phyloP scores from a whole-genome alignment of 257 asterid species.

The Primulina eburnea region DNA sequence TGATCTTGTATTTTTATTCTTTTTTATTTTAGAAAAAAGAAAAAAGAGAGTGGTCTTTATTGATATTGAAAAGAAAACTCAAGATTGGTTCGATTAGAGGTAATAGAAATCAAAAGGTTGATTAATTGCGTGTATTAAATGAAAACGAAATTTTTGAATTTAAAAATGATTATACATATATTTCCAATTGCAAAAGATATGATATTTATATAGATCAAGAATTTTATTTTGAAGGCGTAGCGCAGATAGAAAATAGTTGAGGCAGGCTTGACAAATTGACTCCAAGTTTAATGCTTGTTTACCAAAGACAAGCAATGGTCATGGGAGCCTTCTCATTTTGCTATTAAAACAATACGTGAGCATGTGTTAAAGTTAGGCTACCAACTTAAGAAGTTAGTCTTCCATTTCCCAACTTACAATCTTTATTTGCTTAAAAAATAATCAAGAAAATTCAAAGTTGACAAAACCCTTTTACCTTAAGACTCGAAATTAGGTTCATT shows the following conservation, averaged over 20 bases:
- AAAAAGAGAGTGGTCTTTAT: too few relatives aligned
- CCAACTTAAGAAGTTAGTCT: conserved; percentile 56
- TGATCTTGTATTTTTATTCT: too few relatives aligned
- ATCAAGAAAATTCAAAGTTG: conserved; percentile 7
- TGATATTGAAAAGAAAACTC: too few relatives aligned
- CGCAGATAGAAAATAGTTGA: conserved; percentile 34
- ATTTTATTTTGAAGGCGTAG: too few relatives aligned
- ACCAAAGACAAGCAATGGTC: conserved; percentile 31
- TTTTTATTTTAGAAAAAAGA: too few relatives aligned
- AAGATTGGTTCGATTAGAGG: too few relatives aligned
- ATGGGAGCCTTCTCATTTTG: conserved; percentile 25
- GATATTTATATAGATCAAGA: too few relatives aligned
- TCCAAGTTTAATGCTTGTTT: conserved; percentile 28
- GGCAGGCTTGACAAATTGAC: conserved; percentile 47
- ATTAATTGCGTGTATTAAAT: too few relatives aligned
- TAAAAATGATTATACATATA: too few relatives aligned
- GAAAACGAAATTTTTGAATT: too few relatives aligned
- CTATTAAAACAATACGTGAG: conserved; percentile 5
- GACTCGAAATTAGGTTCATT: not conserved
- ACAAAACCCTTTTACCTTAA: conserved; percentile 23
- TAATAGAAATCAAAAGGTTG: too few relatives aligned
- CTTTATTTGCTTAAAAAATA: conserved; percentile 11
- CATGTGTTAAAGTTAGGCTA: conserved; percentile 63
- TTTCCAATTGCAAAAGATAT: too few relatives aligned
- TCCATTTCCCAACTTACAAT: conserved; percentile 47